A percentile compares a stretch with the other conserved stretches of the same genome.
phyloP scores from a whole-genome alignment of 2,329 filamentous ascomycete genomes.

The Thelonectria blattea region DNA sequence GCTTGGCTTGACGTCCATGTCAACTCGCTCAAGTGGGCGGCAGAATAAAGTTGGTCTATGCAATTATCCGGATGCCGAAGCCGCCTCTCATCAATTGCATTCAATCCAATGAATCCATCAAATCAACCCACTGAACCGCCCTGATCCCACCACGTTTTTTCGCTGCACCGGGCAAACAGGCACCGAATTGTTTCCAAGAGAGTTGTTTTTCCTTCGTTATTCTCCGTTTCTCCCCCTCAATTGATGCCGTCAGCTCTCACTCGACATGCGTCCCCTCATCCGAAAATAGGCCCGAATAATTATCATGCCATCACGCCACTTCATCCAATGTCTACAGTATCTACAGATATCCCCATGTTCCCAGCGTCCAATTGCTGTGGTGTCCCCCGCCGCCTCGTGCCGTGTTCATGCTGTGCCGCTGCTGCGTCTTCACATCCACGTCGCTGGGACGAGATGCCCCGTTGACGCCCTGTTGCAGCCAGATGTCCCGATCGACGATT shows the following conservation, averaged over 20 bases:
- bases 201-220: conserved; percentile 25
- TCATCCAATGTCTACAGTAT: conserved; percentile 2
- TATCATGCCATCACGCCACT: conserved; percentile 18
- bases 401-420: conserved; percentile 69
- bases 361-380: conserved; percentile 65
- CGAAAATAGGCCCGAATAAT: conserved; percentile 15
- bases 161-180: conserved; percentile 2
- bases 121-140: conserved; percentile 3
- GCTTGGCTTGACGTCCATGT: conserved; percentile 29
- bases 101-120: background rate
- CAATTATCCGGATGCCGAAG: conserved; percentile 40
- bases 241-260: conserved; percentile 9
- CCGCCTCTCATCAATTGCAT: conserved; percentile 20
- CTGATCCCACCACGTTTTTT: conserved; percentile 12
- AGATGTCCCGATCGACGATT: conserved; percentile 73
- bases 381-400: conserved; percentile 48
- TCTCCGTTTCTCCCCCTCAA: conserved; percentile 15
- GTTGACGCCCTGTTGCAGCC: conserved; percentile 68
- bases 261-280: background rate
- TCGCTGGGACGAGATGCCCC: conserved; percentile 67
- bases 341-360: conserved; percentile 63
- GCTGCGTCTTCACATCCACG: conserved; percentile 61
- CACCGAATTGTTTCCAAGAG: conserved; percentile 1
- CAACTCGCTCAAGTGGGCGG: conserved; percentile 27
- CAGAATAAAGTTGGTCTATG: conserved; percentile 34